Base-by-base conservation (phyloP, 176 grass and related monocot genomes). In the Paspalum notatum region DNA sequence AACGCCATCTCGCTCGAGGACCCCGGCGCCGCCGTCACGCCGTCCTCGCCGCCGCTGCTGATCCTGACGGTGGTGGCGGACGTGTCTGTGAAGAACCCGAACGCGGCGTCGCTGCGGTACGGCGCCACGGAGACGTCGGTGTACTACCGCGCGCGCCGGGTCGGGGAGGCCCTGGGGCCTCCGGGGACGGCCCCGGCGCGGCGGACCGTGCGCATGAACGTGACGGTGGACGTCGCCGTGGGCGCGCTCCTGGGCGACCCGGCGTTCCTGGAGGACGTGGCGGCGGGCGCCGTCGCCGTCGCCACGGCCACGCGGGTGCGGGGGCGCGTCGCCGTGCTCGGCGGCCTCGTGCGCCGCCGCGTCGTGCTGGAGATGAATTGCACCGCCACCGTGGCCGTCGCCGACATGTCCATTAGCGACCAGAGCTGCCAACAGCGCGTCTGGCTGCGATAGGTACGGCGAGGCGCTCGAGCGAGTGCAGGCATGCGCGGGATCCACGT, bases 11-110 rank as follows among this genome's bases (percentile, higher is more conserved):
- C 71, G n/a, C 18, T 97, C 10, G 9, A 60, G 48, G 78, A 87
- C 71, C 72, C 91, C 22, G 21, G 4, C 55, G 4, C 13, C 26
- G 39, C 32, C 21, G 9, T 49, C 10, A 16, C 52, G 66, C 24
- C 20, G 1, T 2, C 58, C 8, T 2, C 61, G 20, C 11, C 75
- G 42, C 16, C 66, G 11, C 82, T 77, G 48, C 68, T 49, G 68
- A 49, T 22, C 7, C 46, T 97, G 51, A 81, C 91, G 13, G 64
- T 94, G 66, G 62, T 86, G 37, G 85, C 85, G 38, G 89, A 90
- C 74, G 82, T 93, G 77, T 97, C 89, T 65, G 87, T 97, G 40
- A 79, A 39, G 66, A 97, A 97, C 87, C 94, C 94, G 49, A 97
- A 97, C 85, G 86, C 94, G 27, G 86, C 67, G 52, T 73, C 85